These are phyloP conservation scores for Paramecium pentaurelia DNA, from an alignment of 73 alveolate species.

Conservation along the genomic window DNA sequence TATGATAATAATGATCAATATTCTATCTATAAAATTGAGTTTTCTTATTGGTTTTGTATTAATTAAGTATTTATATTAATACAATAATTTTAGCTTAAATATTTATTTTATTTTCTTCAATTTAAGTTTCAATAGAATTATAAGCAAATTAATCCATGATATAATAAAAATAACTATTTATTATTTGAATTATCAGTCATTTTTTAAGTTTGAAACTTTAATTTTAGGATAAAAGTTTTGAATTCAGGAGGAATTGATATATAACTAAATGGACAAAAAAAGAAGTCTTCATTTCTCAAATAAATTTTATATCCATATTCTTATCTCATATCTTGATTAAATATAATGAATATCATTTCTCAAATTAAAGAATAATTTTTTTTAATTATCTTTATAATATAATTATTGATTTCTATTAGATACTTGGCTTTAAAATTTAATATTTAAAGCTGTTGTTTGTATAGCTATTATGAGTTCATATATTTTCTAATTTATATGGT, in stretches of 20 bases:
- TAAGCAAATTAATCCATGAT: neutral
- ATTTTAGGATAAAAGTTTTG: neutral
- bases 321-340: neutral
- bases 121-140: neutral
- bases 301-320: neutral
- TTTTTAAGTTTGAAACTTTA: neutral
- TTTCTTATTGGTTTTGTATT: neutral
- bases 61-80: neutral
- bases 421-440: neutral
- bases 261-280: neutral
- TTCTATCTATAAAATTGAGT: neutral
- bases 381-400: slow-evolving; percentile 68
- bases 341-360: slow-evolving; percentile 39
- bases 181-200: neutral
- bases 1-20: no score
- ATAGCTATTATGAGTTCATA: neutral
- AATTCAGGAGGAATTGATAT: neutral
- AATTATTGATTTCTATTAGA: neutral
- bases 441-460: neutral
- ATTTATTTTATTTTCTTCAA: neutral
- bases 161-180: neutral
- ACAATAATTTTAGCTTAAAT: neutral
- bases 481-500: neutral
- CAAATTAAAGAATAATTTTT: slow-evolving; percentile 70
- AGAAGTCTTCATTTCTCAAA: neutral